phyloP scores from a whole-genome alignment of 78 protist genomes.

The Thecamonas trahens region DNA sequence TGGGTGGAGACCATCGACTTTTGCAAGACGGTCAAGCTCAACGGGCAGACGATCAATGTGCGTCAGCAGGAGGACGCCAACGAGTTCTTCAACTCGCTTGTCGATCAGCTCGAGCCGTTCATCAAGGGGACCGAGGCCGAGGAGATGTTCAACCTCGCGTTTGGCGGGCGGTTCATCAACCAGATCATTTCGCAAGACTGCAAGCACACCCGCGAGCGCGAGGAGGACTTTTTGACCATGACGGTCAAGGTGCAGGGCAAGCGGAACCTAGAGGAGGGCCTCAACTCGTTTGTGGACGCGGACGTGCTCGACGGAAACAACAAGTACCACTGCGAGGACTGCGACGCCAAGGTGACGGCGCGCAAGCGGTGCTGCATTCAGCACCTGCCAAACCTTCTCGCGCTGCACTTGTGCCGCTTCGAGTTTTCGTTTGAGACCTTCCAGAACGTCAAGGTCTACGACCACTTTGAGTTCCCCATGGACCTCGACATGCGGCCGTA shows the following conservation, averaged over 20 bases:
- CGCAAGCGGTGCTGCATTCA: constrained; percentile 56
- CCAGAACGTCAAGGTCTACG: constrained; percentile 32
- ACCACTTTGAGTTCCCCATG: constrained; percentile 46
- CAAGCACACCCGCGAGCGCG: constrained; percentile 2
- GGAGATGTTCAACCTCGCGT: too few relatives aligned
- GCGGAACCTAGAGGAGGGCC: constrained; percentile 43
- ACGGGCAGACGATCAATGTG: constrained; percentile 51
- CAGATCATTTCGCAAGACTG: constrained; percentile 22
- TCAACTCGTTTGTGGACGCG: constrained; percentile 54
- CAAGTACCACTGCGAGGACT: constrained; percentile 66
- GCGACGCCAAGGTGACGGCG: constrained; percentile 44
- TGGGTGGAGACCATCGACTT: constrained; percentile 53
- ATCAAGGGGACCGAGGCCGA: constrained; percentile 8
- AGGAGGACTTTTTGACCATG: too few relatives aligned
- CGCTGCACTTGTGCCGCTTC: constrained; percentile 72
- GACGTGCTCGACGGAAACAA: constrained; percentile 88
- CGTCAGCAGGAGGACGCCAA: constrained; percentile 68
- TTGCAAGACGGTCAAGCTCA: constrained; percentile 19
- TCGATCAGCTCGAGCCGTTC: constrained; percentile 64
- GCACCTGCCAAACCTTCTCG: constrained; percentile 53
- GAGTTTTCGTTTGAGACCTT: constrained; percentile 59
- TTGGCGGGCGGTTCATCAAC: constrained; percentile 13
- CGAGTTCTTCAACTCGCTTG: constrained; percentile 73
- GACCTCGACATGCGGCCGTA: constrained; percentile 52
- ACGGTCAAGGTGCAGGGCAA: constrained; percentile 71